Base-by-base conservation (phyloP, 2,329 filamentous ascomycete species). In the Penicillium oxalicum region DNA sequence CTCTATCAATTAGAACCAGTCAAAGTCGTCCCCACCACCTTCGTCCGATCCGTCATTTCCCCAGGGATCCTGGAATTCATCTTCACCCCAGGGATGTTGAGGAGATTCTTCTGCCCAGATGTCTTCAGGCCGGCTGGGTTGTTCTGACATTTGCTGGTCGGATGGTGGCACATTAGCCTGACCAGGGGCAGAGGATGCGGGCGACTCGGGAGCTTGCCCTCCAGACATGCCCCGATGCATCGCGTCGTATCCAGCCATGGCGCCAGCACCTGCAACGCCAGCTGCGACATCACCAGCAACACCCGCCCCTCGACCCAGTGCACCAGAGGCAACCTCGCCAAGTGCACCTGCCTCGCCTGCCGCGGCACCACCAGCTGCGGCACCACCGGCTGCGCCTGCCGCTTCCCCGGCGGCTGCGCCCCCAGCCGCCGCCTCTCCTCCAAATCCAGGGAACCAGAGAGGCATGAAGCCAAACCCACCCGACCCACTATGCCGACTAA, bases 201-300 rank as follows among this genome's bases (percentile, higher is more conserved):
- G 40, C 18, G 50, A 35, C 12, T 59, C 49, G 13, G 54, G 45
- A 26, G 53, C 51, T 18, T 52, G 52, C 26, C 62, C 56, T 13
- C 67, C 67, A 27, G 67, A 68, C 55, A 71, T 65, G 2, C 76
- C 75, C 51, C 78, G 64, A 51, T 79, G 77, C 78, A 83, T 80
- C 4, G 80, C 79, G 62, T 83, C 82, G 56, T 82, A 82, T 4
- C 80, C 81, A 32, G 79, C 81, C 70, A 83, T 77, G 1, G 78
- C 76, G 5, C 80, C 81, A 5, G 79, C 80, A 4, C 80, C 77
- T 27, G 72, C 72, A 34, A 66, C 73, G 12, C 75, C 73, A 47
- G 76, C 67, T 36, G 58, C 60, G 44, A 65, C 61, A 5, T 70
- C 70, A 9, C 71, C 73, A 33, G 70, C 73, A 32, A 61, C 69